Evolutionary conservation across 257 asterid species (phyloP), one percentile per base, ranked within the genome.

Genomic region (Oldenlandia corymbosa): DNA sequence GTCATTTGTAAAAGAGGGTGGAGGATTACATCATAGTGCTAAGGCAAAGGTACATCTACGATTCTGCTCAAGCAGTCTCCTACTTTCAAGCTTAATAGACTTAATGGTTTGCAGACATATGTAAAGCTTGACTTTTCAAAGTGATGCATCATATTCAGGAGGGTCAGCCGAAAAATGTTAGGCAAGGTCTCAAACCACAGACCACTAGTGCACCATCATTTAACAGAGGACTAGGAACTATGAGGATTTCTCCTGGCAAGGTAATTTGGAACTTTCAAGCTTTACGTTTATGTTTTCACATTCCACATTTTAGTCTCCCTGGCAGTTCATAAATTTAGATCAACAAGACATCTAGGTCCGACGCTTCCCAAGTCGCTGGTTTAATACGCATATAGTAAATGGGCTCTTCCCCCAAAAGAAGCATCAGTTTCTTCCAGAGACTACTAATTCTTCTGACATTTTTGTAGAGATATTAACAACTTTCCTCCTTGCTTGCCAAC

Each of bases 1-100:
- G 71, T 80, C 94, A 64, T 71, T 80, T 59, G 72, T 83, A 32
- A 72, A 87, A 83, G 82, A 66, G 67, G 79, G 78, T 13, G 94
- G 67, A 74, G 78, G 75, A 67, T 77, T 82, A 59, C 79, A 60
- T 53, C 70, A 30, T 47, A 54, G 48, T 74, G 74, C 84, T 64
- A 83, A 77, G 71, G 58, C 84, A 48, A 85, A 76, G 91, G 94
- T 78, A 76, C n/a, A 51, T 34, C 43, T 53, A 13, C 34, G 51
- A 17, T 39, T 58, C 54, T 39, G 10, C 23, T 54, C 55, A 54
- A 23, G 42, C 23, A 7, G 7, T 30, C 9, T 49, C 17, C 42
- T 55, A 13, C 7, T 24, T 42, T 66, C 30, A 41, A 34, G 31
- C 20, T 9, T 7, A 37, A 41, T 12, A 10, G 49, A 30, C 26